Base-by-base conservation (phyloP, 1,139 yeast genomes). In the Geotrichum siamense region DNA sequence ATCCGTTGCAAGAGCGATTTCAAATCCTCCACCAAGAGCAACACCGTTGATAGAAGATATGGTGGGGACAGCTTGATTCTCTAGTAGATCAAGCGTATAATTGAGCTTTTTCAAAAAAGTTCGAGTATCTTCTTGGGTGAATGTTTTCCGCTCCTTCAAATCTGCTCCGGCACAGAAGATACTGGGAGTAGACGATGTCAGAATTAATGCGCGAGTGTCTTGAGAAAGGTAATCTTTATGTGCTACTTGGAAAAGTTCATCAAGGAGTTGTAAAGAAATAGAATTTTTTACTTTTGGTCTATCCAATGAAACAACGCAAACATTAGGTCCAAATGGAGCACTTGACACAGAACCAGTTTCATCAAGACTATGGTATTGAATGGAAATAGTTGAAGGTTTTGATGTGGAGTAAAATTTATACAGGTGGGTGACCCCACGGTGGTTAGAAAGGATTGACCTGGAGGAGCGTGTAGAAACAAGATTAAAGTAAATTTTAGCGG, bases 121-220 rank as follows among this genome's bases (percentile, higher is more conserved):
- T 10, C 55, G 48, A 2, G 65, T 61, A 38, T 61, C 62, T 8
- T 45, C 47, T 3, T 53, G 51, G 2, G 61, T 54, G 36, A 61
- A 60, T 3, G 60, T 53, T 44, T 55, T 53, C 35, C 65, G 59
- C 41, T 61, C 65, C 46, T 61, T 61, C 27, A 61, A 54, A 47
- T 61, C 65, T 1, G 65, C 65, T 2, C 65, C 65, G 1, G 65
- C 65, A 41, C 65, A 61, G 44, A 61, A 61, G 5, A 60, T 57
- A 29, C 51, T 54, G 26, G 55, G 51, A 20, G 52, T 45, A 2
- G 62, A 51, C 2, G 63, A 57, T 8, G 60, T 46, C 19, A 61
- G 43, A 17, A 61, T 54, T 34, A 61, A 50, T 1, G 60, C 62
- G 8, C 63, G 51, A 2, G 59, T 54, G 10, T 50, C 51, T n/a